phyloP scores from a whole-genome alignment of 108 stramenopile species.

The Pseudonitzschia delicatissima region DNA sequence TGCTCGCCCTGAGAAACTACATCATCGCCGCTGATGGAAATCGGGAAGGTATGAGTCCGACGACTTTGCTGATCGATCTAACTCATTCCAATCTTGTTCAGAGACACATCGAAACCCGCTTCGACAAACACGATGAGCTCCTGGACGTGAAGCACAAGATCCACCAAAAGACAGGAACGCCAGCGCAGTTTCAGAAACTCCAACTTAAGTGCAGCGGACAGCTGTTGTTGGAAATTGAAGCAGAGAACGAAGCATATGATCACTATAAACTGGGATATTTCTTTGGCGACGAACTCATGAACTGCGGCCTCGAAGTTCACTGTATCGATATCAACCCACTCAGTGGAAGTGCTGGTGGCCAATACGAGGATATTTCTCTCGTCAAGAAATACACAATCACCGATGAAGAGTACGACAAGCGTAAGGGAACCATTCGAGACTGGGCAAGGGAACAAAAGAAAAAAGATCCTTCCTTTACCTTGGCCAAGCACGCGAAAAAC shows the following conservation, averaged over 20 bases:
- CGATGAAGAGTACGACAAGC: constrained; percentile 93
- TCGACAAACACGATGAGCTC: constrained; percentile 86
- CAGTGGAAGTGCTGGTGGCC: constrained; percentile 75
- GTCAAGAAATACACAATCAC: constrained; percentile 92
- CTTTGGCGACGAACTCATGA: constrained; percentile 31
- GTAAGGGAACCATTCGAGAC: constrained; percentile 88
- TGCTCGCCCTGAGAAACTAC: constrained; percentile 68
- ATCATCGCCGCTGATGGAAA: constrained; percentile 55
- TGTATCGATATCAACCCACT: constrained; percentile 91
- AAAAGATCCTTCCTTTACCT: constrained; percentile 80
- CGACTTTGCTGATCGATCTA: constrained; percentile 72
- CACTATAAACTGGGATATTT: constrained; percentile 82
- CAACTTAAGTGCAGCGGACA: constrained; percentile 54
- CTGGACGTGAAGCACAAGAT: constrained; percentile 67
- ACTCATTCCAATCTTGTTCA: constrained; percentile 93
- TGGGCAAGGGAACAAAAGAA: constrained; percentile 86
- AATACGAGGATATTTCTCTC: constrained; percentile 85
- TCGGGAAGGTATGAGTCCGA: constrained; percentile 11
- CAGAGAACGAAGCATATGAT: constrained; percentile 49
- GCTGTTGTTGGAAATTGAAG: constrained; percentile 56
- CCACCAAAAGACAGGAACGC: constrained; percentile 93
- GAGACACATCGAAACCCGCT: constrained; percentile 92
- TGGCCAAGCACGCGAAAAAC: constrained; percentile 73
- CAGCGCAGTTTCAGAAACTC: constrained; percentile 83
- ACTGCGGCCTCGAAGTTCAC: constrained; percentile 83